Evolutionary conservation across 2,329 filamentous ascomycete genomes (phyloP).

Genomic region (Fusarium falciforme): DNA sequence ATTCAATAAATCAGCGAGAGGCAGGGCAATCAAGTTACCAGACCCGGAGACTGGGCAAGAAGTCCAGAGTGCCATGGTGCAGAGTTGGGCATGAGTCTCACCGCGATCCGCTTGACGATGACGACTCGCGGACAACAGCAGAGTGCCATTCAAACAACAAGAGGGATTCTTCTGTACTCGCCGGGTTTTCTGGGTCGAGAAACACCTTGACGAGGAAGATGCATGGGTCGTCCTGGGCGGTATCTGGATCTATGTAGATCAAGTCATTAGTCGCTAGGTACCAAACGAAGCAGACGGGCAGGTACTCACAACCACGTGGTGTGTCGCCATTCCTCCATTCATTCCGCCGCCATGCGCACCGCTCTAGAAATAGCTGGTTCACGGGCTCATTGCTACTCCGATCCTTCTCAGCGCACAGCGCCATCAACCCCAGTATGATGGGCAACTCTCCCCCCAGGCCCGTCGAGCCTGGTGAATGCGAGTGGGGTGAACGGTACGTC

Average conservation of each 20-base stretch:
- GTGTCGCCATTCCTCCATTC: constrained; percentile 40
- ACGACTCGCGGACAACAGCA: constrained; percentile 33
- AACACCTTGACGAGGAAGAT: constrained; percentile 48
- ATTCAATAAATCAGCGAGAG: background rate
- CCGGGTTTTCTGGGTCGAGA: too few species aligned
- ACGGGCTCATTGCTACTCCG: too few species aligned
- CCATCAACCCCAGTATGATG: constrained; percentile 56
- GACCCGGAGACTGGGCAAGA: background rate
- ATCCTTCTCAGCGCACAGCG: constrained; percentile 16
- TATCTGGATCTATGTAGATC: constrained; percentile 36
- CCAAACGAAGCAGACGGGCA: too few species aligned
- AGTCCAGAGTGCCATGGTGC: background rate
- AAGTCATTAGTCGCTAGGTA: too few species aligned
- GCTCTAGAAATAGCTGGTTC: too few species aligned
- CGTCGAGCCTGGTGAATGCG: constrained; percentile 30
- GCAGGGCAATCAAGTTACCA: too few species aligned
- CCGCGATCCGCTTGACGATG: too few species aligned
- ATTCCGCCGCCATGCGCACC: constrained; percentile 35
- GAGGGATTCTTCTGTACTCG: too few species aligned
- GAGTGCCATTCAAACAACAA: too few species aligned
- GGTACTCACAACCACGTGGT: constrained; percentile 45
- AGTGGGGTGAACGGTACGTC: constrained; percentile 41
- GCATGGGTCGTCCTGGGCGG: constrained; percentile 40
- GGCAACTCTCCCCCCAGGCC: constrained; percentile 54
- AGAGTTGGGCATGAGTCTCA: too few species aligned